Evolutionary conservation across 208 protist genomes (phyloP).

Genomic region (Angomonas deanei): DNA sequence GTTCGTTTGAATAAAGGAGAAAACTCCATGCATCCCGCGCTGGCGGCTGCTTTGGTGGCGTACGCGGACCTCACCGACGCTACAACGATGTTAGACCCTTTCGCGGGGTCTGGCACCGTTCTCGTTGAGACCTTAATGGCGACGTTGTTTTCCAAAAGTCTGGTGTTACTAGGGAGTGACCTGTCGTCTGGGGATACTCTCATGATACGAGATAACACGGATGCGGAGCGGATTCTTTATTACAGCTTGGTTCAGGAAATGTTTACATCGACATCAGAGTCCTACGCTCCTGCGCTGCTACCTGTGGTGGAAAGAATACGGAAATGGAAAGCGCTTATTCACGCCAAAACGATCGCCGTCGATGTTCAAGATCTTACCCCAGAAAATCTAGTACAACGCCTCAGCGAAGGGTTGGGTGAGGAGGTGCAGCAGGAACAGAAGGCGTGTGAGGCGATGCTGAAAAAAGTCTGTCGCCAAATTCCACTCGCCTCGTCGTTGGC

Average conservation of each 20-base stretch:
- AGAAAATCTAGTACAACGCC: background rate
- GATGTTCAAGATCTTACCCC: background rate
- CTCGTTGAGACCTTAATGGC: conserved; percentile 23
- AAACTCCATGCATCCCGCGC: conserved; percentile 35
- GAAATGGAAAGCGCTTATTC: background rate
- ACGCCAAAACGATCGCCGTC: background rate
- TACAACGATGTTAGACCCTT: conserved; percentile 29
- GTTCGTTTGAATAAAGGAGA: conserved; percentile 29
- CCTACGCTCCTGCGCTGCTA: background rate
- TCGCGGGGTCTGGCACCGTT: conserved; percentile 25
- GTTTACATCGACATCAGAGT: background rate
- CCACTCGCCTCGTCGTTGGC: background rate
- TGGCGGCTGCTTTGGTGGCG: conserved; percentile 20
- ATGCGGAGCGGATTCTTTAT: background rate
- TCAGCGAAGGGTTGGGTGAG: background rate
- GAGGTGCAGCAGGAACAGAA: background rate
- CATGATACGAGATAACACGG: background rate
- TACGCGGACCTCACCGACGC: conserved; percentile 16
- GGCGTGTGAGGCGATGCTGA: background rate
- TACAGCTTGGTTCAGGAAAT: background rate
- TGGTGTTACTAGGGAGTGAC: conserved; percentile 22
- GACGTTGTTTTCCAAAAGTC: background rate
- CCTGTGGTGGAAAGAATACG: background rate
- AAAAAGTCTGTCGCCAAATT: background rate
- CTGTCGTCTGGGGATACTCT: conserved; percentile 8